Base-by-base conservation (phyloP, 352 stramenopile species). In the Phytophthora melonis region DNA sequence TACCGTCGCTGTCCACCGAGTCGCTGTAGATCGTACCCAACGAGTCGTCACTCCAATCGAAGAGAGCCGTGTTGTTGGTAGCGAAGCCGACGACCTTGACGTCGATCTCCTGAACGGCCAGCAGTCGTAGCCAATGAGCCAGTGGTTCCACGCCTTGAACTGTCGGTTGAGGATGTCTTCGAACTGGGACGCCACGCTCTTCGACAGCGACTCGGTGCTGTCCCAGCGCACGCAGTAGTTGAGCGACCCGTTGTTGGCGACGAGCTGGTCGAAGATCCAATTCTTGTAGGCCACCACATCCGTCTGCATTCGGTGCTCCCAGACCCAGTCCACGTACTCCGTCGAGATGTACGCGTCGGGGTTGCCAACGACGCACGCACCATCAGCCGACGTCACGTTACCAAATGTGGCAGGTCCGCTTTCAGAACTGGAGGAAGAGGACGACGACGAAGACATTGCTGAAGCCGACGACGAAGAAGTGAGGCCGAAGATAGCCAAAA, bases 251-350 rank as follows among this genome's bases (percentile, higher is more conserved):
- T 83, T 72, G 68, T 74, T 80, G 43, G 58, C 52, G 55, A 79
- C 73, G 66, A 83, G 66, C 19, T 83, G 77, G 59, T 83, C 69
- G 18, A 77, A 70, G 70, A 83, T 79, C 54, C 55, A 70, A 27
- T 70, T 70, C 43, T 63, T 70, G 63, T 58, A 25, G 23, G 23
- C 23, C 23, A 25, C 23, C 23, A 25, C 23, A 25, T 25, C 23
- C 23, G 23, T 25, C 23, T 25, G 23, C 23, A 25, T 25, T 25
- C 23, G 23, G 23, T 25, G 23, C 23, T 25, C 23, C 23, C 23
- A 25, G 23, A 25, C 23, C 23, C 23, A 25, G 23, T 25, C 2
- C 23, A 25, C 23, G 39, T 56, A 23, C 8, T 58, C 8, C 4
- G n/a, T 21, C 19, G 32, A 74, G 55, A 74, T 62, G 59, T 77